phyloP scores from a whole-genome alignment of 2,329 filamentous ascomycete species.

The Cladosporium sp. region DNA sequence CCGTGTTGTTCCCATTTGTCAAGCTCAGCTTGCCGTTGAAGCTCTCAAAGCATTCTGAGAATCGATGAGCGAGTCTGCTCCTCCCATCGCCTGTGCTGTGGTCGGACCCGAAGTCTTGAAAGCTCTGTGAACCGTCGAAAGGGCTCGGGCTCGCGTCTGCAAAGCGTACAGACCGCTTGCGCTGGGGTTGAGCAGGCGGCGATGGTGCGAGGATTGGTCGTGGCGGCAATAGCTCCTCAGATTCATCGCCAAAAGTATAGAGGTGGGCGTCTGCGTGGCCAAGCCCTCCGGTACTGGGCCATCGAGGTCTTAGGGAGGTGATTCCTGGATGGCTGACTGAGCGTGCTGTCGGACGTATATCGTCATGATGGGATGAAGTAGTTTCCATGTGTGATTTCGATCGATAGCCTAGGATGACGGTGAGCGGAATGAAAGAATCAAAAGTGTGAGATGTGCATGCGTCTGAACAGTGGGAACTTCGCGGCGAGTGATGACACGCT shows the following conservation, averaged over 20 bases:
- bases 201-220: not conserved
- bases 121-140: slow-evolving; percentile 9
- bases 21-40: slow-evolving; percentile 11
- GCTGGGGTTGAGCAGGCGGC: not conserved
- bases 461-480: not conserved
- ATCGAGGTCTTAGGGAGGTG: not conserved
- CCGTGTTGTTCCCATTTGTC: slow-evolving; percentile 8
- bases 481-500: not conserved
- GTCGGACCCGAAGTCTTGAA: slow-evolving; percentile 2
- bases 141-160: slow-evolving; percentile 3
- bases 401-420: not conserved
- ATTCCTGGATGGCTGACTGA: not conserved
- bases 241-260: slow-evolving; percentile 3
- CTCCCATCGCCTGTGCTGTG: not conserved
- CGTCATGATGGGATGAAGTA: not conserved
- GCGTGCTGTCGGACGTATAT: not conserved
- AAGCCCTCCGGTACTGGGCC: slow-evolving; percentile 12
- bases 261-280: too few species aligned
- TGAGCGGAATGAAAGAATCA: not conserved
- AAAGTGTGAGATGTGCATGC: not conserved
- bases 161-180: slow-evolving; percentile 11
- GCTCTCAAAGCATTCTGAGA: slow-evolving; percentile 12
- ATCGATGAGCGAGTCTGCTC: slow-evolving; percentile 7
- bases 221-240: not conserved
- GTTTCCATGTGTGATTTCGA: slow-evolving; percentile 1